Evolutionary conservation across 768 basidiomycete genomes (phyloP), one percentile per base, ranked within the genome.

Genomic region (Lentinula aciculospora): DNA sequence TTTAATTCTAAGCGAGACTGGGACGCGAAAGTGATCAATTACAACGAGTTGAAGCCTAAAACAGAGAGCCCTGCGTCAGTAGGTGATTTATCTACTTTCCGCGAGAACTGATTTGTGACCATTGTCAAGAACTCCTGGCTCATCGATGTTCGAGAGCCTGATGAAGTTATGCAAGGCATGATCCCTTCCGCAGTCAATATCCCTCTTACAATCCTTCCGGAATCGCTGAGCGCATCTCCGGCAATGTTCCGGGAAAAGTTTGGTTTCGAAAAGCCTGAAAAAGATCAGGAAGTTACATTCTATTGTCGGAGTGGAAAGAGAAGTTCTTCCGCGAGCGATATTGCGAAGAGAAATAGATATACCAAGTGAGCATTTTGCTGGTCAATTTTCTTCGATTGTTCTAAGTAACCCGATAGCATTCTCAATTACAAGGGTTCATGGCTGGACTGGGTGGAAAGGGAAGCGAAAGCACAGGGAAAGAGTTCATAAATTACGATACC

Each of bases 131-230:
- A 87, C 59, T 76, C 81, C 4, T 90, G 85, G 66, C 67, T 92
- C 45, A 85, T 92, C 63, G 94, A 96, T 65, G 95, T 98, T n/a
- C 86, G 96, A 21, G 95, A 97, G 69, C 90, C 88, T 1, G 84
- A 92, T 62, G 95, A 97, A 69, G 90, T 94, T 44, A 81, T 89
- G 13, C 90, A 93, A 67, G 95, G 95, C 12, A 88, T 88, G 68
- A 96, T 98, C 61, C 95, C 95, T 5, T 93, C 92, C 23, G 81
- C 93, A 17, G 92, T 97, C 66, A 92, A 94, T 70, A 71, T 98
- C 19, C 94, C 95, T 4, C 81, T 98, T 37, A 87, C 89, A 6
- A 80, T 80, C n/a, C 79, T 98, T 39, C 75, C 82, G 31, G 80
- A 78, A 37, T 82, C 90, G 15, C 69, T 98, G 27, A 77, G 83